Percentiles rank a stretch among this genome's conserved stretches.
Evolutionary conservation across 2,329 filamentous ascomycete species (phyloP).

Genomic region (Mollisia scopiformis): DNA sequence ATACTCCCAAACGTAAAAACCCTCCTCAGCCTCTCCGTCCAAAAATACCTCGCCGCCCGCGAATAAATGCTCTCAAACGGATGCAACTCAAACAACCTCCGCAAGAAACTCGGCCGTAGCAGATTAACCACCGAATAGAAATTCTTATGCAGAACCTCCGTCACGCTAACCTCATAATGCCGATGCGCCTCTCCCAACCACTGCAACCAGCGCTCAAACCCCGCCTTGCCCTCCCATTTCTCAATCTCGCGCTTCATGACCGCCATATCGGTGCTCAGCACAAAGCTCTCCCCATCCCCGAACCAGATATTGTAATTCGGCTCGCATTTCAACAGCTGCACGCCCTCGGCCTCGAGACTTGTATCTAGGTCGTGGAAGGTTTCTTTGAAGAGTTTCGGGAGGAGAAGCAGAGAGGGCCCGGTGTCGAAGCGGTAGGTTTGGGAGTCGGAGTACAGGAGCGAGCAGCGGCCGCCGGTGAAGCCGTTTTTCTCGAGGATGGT

Average conservation of each 20-base stretch:
- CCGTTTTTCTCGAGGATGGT: constrained; percentile 79
- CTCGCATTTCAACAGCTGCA: constrained; percentile 71
- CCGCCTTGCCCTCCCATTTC: constrained; percentile 71
- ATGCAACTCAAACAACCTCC: constrained; percentile 62
- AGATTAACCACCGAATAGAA: constrained; percentile 65
- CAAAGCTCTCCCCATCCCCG: constrained; percentile 65
- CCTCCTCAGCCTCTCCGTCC: constrained; percentile 67
- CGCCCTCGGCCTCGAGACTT: constrained; percentile 64
- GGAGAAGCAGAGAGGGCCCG: constrained; percentile 72
- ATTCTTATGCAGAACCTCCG: constrained; percentile 68
- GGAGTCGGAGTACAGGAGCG: constrained; percentile 57
- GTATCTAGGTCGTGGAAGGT: constrained; percentile 72
- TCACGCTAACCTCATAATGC: constrained; percentile 71
- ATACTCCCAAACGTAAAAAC: constrained; percentile 80
- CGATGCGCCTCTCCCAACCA: constrained; percentile 69
- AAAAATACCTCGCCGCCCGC: constrained; percentile 68
- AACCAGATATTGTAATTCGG: constrained; percentile 80
- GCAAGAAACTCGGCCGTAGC: constrained; percentile 59
- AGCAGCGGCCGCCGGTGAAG: constrained; percentile 74
- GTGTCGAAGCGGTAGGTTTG: constrained; percentile 71
- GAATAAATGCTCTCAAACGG: constrained; percentile 73
- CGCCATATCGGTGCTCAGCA: constrained; percentile 68
- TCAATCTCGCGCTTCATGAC: constrained; percentile 74
- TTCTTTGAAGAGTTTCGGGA: constrained; percentile 71
- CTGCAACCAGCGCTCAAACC: constrained; percentile 68